Evolutionary conservation across 768 basidiomycete genomes (phyloP), one percentile per base, ranked within the genome.

Genomic region (Lactifluus volemus): DNA sequence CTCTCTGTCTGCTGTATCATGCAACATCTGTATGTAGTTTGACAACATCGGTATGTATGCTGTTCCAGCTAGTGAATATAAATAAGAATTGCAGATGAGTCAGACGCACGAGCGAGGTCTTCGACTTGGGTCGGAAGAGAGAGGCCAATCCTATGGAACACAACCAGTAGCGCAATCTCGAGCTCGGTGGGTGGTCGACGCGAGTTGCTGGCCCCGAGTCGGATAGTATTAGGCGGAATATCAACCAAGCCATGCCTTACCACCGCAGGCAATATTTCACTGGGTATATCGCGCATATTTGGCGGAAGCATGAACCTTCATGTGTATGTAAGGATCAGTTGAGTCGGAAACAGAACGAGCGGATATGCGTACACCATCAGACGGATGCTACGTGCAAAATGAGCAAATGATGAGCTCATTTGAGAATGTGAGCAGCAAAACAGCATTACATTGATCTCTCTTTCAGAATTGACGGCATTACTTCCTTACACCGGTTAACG

Each of bases 321-420:
- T 15, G 47, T 42, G 55, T 32, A 17, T 2, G 51, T 17, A 9
- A 49, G 10, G 4, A 15, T n/a, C 45, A 10, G 21, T 45, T 45
- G 36, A 57, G 55, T 36, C 8, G 3, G 5, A 30, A 49, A 32
- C 30, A 44, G n/a, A 53, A 21, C 41, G 32, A 36, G 51, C n/a
- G 21, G 21, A 53, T 45, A 44, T 10, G 47, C 61, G 48, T 58
- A 63, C 61, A 58, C 44, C 61, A 42, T 58, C 41, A 63, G 51
- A 25, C 10, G 1, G 14, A 14, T 15, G 39, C 61, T 63, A 41
- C 19, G 17, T 45, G 12, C 2, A 48, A 19, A 25, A 32, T 63
- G 38, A 54, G 39, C 32, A 17, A 38, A 25, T 41, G 25, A 39
- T 63, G 38, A 63, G 52, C 41, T n/a, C 45, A 34, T 41, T 48